Percentiles rank a stretch among this genome's conserved stretches.
phyloP scores from a whole-genome alignment of 345 rosid genomes.

The Balakata baccata region DNA sequence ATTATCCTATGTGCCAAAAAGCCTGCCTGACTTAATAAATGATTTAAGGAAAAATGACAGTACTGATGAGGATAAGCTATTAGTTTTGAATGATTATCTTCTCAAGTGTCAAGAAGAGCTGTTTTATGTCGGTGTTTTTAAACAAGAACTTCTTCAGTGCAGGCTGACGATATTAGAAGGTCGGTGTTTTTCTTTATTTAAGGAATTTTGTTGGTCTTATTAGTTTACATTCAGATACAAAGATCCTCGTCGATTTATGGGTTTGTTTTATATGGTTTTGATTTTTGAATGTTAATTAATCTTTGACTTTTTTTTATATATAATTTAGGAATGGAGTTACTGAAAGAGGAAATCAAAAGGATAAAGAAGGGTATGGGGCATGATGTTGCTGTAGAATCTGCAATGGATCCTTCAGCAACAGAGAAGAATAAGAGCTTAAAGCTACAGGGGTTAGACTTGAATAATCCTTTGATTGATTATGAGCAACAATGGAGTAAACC shows the following conservation, averaged over 20 bases:
- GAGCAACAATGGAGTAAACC: not conserved
- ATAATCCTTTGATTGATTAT: not conserved
- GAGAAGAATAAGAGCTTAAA: constrained; percentile 2
- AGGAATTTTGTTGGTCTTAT: not conserved
- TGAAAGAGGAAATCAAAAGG: constrained; percentile 21
- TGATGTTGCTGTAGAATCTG: not conserved
- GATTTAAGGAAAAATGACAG: constrained; percentile 20
- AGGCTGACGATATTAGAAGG: constrained; percentile 22
- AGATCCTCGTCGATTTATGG: not conserved
- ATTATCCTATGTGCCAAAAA: constrained; percentile 13
- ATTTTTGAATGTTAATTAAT: not conserved
- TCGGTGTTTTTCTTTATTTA: not conserved
- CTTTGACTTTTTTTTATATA: not conserved
- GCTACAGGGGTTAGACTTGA: not conserved
- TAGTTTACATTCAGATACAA: not conserved
- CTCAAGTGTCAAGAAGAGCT: constrained; percentile 22
- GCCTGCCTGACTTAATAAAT: not conserved
- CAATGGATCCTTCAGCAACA: constrained; percentile 8
- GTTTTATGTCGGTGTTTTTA: not conserved
- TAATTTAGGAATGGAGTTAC: constrained; percentile 23
- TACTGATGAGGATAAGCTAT: constrained; percentile 11
- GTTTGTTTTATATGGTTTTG: not conserved
- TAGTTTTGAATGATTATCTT: constrained; percentile 26
- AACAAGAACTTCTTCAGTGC: constrained; percentile 25
- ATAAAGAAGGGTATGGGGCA: constrained; percentile 13